A percentile compares a stretch with the other conserved stretches of the same genome.
Evolutionary conservation across 2,329 filamentous ascomycete genomes (phyloP).

Genomic region (Simplicillium sp.): DNA sequence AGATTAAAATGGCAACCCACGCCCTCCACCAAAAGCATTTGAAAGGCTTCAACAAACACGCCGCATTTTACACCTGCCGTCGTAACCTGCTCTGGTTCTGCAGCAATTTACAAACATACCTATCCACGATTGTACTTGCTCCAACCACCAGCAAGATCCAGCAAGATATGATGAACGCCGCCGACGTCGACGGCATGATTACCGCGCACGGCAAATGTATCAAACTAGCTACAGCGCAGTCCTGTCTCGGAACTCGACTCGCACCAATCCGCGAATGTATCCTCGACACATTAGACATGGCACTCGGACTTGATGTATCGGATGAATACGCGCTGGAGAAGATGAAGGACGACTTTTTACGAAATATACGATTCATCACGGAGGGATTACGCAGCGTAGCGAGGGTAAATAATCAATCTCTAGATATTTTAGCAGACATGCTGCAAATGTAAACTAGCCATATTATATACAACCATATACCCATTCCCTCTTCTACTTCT

Average conservation of each 20-base stretch:
- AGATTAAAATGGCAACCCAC: slow-evolving; percentile 62
- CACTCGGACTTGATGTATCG: slow-evolving; percentile 48
- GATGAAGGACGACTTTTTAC: slow-evolving; percentile 54
- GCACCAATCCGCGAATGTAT: slow-evolving; percentile 63
- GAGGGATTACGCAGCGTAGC: slow-evolving; percentile 67
- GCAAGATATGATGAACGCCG: slow-evolving; percentile 45
- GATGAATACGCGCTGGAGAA: slow-evolving; percentile 44
- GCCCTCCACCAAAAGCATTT: slow-evolving; percentile 50
- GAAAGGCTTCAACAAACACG: slow-evolving; percentile 32
- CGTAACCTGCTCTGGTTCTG: slow-evolving; percentile 70
- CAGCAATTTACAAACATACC: slow-evolving; percentile 64
- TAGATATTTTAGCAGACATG: slow-evolving; percentile 67
- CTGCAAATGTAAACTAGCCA: slow-evolving; percentile 38
- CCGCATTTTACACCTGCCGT: slow-evolving; percentile 50
- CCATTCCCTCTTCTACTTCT: background rate
- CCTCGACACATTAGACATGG: slow-evolving; percentile 67
- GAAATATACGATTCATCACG: slow-evolving; percentile 58
- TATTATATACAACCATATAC: slow-evolving; percentile 15
- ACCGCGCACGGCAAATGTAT: slow-evolving; percentile 56
- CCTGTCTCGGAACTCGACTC: slow-evolving; percentile 60
- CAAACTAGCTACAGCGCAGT: slow-evolving; percentile 53
- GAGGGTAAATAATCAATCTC: slow-evolving; percentile 56
- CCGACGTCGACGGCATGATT: slow-evolving; percentile 77
- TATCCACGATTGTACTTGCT: slow-evolving; percentile 63
- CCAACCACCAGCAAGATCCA: slow-evolving; percentile 49